phyloP scores from a whole-genome alignment of 2,329 filamentous ascomycete genomes.

The Pseudogymnoascus sp. region DNA sequence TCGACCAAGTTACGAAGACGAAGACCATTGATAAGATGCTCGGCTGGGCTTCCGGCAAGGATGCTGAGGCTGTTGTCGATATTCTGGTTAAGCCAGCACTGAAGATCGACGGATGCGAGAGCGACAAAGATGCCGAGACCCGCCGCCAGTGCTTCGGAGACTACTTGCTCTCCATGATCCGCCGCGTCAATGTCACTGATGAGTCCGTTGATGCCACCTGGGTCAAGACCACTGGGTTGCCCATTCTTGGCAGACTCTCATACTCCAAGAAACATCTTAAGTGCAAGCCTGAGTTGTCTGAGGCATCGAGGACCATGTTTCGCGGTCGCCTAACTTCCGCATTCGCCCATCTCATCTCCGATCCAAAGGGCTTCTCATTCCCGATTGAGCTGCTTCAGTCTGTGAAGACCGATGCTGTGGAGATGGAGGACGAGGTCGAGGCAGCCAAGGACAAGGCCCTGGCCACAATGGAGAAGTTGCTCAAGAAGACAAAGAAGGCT shows the following conservation, averaged over 20 bases:
- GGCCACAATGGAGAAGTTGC: slow-evolving; percentile 45
- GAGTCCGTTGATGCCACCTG: slow-evolving; percentile 18
- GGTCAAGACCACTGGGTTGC: slow-evolving; percentile 23
- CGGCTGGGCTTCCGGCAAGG: slow-evolving; percentile 18
- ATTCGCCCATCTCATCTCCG: slow-evolving; percentile 50
- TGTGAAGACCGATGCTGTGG: slow-evolving; percentile 34
- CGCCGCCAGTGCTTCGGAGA: slow-evolving; percentile 28
- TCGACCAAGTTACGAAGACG: slow-evolving; percentile 78
- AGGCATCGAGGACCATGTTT: slow-evolving; percentile 47
- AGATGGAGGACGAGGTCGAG: slow-evolving; percentile 49
- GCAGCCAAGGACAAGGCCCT: slow-evolving; percentile 46
- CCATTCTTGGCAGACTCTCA: slow-evolving; percentile 43
- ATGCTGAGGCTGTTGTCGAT: slow-evolving; percentile 37
- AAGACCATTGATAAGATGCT: slow-evolving; percentile 67
- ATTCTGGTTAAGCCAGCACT: slow-evolving; percentile 41
- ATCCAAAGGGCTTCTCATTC: slow-evolving; percentile 44
- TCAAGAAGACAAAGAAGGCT: slow-evolving; percentile 35
- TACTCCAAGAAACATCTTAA: slow-evolving; percentile 43
- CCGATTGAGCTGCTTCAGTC: slow-evolving; percentile 24
- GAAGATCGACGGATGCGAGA: slow-evolving; percentile 30
- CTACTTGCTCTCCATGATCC: slow-evolving; percentile 26
- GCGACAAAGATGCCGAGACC: slow-evolving; percentile 24
- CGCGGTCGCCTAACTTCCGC: slow-evolving; percentile 51
- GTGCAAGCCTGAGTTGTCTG: slow-evolving; percentile 39
- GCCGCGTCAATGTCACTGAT: slow-evolving; percentile 21